phyloP scores from a whole-genome alignment of 805 yeast genomes.

The Ogataea minuta region DNA sequence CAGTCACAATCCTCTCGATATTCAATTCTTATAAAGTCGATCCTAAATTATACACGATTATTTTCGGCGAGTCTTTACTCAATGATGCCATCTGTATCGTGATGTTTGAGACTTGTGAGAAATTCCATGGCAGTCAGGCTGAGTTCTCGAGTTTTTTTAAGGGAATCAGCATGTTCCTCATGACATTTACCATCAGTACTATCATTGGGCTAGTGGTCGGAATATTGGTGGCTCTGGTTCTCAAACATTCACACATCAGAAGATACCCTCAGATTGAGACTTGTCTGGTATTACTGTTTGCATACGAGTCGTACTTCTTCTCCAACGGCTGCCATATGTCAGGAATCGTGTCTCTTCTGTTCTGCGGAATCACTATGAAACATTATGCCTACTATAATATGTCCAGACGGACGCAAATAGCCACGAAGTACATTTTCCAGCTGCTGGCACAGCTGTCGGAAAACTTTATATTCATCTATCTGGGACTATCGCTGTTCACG shows the following conservation, averaged over 20 bases:
- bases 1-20: conserved; percentile 93
- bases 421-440: conserved; percentile 93
- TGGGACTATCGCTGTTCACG: conserved; percentile 92
- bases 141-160: conserved; percentile 77
- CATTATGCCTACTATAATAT: conserved; percentile 97
- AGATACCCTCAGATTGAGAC: conserved; percentile 97
- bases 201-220: conserved; percentile 89
- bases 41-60: conserved; percentile 94
- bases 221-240: conserved; percentile 78
- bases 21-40: conserved; percentile 98
- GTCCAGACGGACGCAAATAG: conserved; percentile 96
- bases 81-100: conserved; percentile 98
- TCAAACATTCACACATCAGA: conserved; percentile 90
- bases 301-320: conserved; percentile 94
- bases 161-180: conserved; percentile 89
- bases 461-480: conserved; percentile 92
- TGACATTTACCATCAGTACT: conserved; percentile 90
- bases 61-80: conserved; percentile 91
- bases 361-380: conserved; percentile 94
- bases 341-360: conserved; percentile 90
- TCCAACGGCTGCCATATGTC: conserved; percentile 99
- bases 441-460: conserved; percentile 92
- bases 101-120: conserved; percentile 98
- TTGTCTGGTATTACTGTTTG: conserved; percentile 83
- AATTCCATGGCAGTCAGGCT: conserved; percentile 84